Evolutionary conservation across 805 yeast genomes (phyloP).

Genomic region (Metschnikowia rubicola): DNA sequence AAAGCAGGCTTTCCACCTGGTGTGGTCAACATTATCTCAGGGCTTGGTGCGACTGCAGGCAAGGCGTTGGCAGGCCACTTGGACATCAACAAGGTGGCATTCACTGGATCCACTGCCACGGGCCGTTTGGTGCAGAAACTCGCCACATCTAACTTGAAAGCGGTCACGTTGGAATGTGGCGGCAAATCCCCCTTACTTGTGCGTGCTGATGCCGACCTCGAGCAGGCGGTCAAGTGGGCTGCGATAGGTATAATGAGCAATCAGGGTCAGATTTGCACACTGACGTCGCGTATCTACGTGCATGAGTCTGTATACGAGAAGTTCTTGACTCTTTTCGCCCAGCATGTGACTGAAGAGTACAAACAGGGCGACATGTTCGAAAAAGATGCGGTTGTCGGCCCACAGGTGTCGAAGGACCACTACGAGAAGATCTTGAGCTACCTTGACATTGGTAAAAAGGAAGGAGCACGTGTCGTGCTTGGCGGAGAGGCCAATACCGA

Average conservation of each 20-base stretch:
- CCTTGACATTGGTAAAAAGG: conserved; percentile 42
- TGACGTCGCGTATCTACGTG: conserved; percentile 59
- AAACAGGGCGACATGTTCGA: conserved; percentile 55
- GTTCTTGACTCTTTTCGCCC: conserved; percentile 44
- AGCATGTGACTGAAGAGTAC: conserved; percentile 48
- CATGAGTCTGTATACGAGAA: conserved; percentile 55
- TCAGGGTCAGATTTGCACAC: conserved; percentile 67
- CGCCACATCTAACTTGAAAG: conserved; percentile 60
- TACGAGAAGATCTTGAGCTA: conserved; percentile 48
- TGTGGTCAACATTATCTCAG: conserved; percentile 68
- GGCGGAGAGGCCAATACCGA: conserved; percentile 43
- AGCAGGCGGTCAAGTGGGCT: conserved; percentile 67
- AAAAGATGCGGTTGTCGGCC: conserved; percentile 50
- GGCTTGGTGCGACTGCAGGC: conserved; percentile 69
- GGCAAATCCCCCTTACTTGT: conserved; percentile 67
- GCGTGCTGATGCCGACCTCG: conserved; percentile 61
- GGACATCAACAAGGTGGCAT: conserved; percentile 56
- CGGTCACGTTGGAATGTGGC: conserved; percentile 68
- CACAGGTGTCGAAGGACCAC: conserved; percentile 57
- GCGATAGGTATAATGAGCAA: conserved; percentile 62
- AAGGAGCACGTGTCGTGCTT: conserved; percentile 39
- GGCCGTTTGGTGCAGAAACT: conserved; percentile 61
- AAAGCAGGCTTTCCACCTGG: conserved; percentile 78
- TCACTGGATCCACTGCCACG: conserved; percentile 65
- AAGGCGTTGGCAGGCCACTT: conserved; percentile 59